Conservation (phyloP, 305 asterid species). For the Fraxinus paxiana region DNA sequence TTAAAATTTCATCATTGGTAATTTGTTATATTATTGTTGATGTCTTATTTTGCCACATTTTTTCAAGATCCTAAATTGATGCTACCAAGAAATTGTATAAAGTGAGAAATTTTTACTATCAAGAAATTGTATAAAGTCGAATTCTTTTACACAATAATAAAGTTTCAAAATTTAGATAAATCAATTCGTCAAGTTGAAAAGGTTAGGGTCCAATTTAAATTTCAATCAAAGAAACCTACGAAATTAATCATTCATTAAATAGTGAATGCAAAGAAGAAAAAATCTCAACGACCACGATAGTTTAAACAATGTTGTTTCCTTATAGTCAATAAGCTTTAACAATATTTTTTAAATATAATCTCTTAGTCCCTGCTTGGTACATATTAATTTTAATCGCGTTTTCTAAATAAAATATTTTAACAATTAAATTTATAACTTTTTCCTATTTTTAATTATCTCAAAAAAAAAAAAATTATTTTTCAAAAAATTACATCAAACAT, state of each 20-base stretch:
- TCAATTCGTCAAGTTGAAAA: too few species aligned
- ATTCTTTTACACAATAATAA: background rate
- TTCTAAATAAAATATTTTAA: too few species aligned
- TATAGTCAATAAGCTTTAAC: too few species aligned
- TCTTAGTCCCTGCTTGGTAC: too few species aligned
- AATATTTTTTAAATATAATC: too few species aligned
- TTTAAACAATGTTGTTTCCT: too few species aligned
- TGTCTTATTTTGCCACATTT: background rate
- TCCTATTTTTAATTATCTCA: too few species aligned
- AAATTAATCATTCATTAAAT: background rate
- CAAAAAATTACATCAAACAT: background rate
- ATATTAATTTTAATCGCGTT: too few species aligned
- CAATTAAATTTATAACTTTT: too few species aligned
- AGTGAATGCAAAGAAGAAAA: background rate
- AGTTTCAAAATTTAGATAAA: background rate
- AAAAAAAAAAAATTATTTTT: too few species aligned
- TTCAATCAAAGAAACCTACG: background rate
- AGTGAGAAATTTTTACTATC: background rate
- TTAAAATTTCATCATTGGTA: background rate
- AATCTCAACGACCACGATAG: too few species aligned
- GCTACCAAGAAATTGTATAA: background rate
- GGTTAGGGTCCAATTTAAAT: background rate
- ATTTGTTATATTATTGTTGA: background rate
- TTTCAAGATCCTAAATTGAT: background rate
- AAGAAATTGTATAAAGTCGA: background rate